phyloP scores from a whole-genome alignment of 345 rosid genomes.

The Boechera divaricarpa region DNA sequence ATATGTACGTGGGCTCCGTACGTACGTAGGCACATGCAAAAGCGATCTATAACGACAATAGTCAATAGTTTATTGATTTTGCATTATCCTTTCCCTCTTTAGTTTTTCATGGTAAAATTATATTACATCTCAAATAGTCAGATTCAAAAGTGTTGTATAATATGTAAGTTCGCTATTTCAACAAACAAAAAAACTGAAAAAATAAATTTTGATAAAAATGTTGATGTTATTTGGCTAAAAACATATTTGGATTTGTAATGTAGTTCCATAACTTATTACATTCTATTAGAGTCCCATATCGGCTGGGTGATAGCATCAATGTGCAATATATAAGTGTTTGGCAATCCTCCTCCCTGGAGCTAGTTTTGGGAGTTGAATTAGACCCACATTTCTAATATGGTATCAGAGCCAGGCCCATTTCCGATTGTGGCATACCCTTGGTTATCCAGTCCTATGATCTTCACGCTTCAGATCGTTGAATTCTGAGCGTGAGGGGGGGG shows the following conservation, averaged over 20 bases:
- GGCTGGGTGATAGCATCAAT: no score
- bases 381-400: no score
- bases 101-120: background rate
- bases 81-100: background rate
- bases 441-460: no score
- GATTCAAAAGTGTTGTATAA: background rate
- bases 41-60: slow-evolving; percentile 4
- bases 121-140: background rate
- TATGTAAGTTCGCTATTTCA: background rate
- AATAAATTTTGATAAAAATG: background rate
- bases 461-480: no score
- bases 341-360: no score
- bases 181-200: background rate
- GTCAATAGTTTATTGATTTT: background rate
- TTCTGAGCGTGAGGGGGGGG: no score
- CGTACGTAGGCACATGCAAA: slow-evolving; percentile 20
- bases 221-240: background rate
- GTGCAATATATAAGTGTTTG: no score
- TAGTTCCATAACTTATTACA: no score
- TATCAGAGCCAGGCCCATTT: no score
- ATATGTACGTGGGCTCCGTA: slow-evolving; percentile 21
- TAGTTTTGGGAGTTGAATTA: no score
- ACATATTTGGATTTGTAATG: background rate
- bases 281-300: no score
- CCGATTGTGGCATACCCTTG: no score